Evolutionary conservation across 2,329 filamentous ascomycete genomes (phyloP).

Genomic region (Scedosporium dehoogii): DNA sequence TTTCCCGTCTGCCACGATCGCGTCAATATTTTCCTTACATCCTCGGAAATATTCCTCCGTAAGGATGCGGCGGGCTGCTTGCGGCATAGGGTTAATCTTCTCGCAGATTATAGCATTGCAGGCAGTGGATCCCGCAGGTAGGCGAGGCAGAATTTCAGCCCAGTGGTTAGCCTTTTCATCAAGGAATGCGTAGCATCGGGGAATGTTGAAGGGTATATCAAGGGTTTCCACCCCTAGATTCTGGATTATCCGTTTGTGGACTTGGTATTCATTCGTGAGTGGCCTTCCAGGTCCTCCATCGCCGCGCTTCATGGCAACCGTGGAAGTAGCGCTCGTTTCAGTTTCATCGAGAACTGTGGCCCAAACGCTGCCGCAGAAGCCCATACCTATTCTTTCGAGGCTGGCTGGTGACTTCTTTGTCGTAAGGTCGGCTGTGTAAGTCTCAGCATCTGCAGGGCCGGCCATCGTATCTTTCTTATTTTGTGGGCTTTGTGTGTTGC

Average conservation of each 20-base stretch:
- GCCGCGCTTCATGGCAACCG: conserved; percentile 13
- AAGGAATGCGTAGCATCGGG: neutral
- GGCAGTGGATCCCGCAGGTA: neutral
- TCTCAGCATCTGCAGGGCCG: too few species aligned
- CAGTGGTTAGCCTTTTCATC: neutral
- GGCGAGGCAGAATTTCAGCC: neutral
- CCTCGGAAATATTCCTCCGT: neutral
- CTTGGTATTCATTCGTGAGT: conserved; percentile 11
- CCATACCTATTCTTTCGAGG: conserved; percentile 8
- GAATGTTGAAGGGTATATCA: neutral
- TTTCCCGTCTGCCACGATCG: neutral
- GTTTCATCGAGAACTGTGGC: neutral
- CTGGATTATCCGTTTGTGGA: conserved; percentile 6
- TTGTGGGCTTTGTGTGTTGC: too few species aligned
- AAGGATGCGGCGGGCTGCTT: neutral
- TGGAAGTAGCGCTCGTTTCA: neutral
- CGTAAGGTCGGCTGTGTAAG: too few species aligned
- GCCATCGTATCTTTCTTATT: too few species aligned
- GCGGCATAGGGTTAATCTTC: neutral
- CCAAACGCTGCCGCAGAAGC: conserved; percentile 12
- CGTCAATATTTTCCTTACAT: neutral
- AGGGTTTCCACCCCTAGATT: neutral
- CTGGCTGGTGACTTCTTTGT: too few species aligned
- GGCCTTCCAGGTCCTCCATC: conserved; percentile 10
- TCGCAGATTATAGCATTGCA: neutral